Evolutionary conservation across 1,139 yeast species (phyloP).

Genomic region (Hyphopichia buzzinii): DNA sequence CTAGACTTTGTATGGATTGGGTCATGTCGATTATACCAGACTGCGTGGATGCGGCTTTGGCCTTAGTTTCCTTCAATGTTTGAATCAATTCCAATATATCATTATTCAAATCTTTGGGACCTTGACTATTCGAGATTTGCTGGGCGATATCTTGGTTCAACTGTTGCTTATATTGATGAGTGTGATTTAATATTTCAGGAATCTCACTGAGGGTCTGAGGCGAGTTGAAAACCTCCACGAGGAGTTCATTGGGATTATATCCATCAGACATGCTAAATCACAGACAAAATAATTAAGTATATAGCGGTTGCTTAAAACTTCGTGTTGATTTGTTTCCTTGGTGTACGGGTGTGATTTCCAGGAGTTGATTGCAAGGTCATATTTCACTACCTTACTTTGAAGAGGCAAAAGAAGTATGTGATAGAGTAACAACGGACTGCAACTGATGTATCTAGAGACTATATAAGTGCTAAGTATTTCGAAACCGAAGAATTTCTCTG

Average conservation of each 20-base stretch:
- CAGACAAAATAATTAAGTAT: no score
- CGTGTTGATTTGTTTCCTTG: no score
- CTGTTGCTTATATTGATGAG: slow-evolving; percentile 43
- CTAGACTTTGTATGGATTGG: slow-evolving; percentile 71
- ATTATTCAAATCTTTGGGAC: slow-evolving; percentile 27
- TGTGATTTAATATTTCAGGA: slow-evolving; percentile 40
- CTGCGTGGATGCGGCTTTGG: slow-evolving; percentile 48
- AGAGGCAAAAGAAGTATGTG: no score
- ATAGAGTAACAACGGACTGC: no score
- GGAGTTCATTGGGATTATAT: slow-evolving; percentile 17
- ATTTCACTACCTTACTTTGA: no score
- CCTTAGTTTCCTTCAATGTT: slow-evolving; percentile 25
- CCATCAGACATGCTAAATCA: background rate
- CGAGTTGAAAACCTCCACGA: slow-evolving; percentile 36
- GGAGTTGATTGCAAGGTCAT: no score
- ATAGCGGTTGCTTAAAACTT: no score
- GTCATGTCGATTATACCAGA: slow-evolving; percentile 68
- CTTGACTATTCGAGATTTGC: slow-evolving; percentile 28
- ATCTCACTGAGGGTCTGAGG: slow-evolving; percentile 47
- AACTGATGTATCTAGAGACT: no score
- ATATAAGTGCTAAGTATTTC: no score
- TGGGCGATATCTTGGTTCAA: slow-evolving; percentile 40
- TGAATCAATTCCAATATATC: slow-evolving; percentile 50
- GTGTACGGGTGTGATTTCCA: no score
- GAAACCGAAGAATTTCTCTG: no score